These are phyloP conservation scores for Ceratocystis albifundus DNA, from an alignment of 2,329 filamentous ascomycete species.

Conservation along the genomic window DNA sequence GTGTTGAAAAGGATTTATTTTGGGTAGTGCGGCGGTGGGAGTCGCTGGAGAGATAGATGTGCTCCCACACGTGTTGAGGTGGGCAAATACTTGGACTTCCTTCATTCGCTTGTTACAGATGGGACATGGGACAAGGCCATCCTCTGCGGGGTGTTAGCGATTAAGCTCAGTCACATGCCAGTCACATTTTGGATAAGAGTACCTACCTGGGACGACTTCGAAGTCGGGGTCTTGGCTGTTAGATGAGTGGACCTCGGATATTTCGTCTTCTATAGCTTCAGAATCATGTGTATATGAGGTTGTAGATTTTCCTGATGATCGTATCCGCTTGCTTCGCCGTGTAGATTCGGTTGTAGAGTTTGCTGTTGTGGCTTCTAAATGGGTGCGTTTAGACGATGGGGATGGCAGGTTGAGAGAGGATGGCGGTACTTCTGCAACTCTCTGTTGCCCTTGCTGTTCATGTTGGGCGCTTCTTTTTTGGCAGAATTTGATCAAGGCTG, in stretches of 20 bases:
- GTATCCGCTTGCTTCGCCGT: slow-evolving; percentile 38
- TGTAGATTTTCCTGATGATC: slow-evolving; percentile 34
- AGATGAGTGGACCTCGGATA: neutral
- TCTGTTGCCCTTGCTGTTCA: slow-evolving; percentile 37
- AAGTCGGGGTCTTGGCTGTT: slow-evolving; percentile 27
- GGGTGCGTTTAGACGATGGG: slow-evolving; percentile 54
- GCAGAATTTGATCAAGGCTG: slow-evolving; percentile 53
- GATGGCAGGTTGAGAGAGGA: slow-evolving; percentile 49
- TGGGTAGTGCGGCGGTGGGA: slow-evolving; percentile 3
- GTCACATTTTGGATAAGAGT: slow-evolving; percentile 23
- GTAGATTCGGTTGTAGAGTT: slow-evolving; percentile 27
- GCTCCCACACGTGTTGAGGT: slow-evolving; percentile 56
- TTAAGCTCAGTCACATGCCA: slow-evolving; percentile 1
- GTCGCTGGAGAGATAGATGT: slow-evolving; percentile 28
- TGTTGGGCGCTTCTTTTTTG: slow-evolving; percentile 25
- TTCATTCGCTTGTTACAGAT: slow-evolving; percentile 75
- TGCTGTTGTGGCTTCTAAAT: slow-evolving; percentile 29
- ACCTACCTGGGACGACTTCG: slow-evolving; percentile 29
- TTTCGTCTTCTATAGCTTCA: neutral
- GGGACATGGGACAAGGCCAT: slow-evolving; percentile 73
- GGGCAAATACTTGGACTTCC: slow-evolving; percentile 60
- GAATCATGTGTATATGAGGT: neutral
- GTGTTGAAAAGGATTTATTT: slow-evolving; percentile 25
- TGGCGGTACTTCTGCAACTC: slow-evolving; percentile 34
- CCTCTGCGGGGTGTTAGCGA: slow-evolving; percentile 36